These are phyloP conservation scores for Thraustotheca clavata DNA, from an alignment of 352 stramenopile genomes.

Conservation along the genomic window DNA sequence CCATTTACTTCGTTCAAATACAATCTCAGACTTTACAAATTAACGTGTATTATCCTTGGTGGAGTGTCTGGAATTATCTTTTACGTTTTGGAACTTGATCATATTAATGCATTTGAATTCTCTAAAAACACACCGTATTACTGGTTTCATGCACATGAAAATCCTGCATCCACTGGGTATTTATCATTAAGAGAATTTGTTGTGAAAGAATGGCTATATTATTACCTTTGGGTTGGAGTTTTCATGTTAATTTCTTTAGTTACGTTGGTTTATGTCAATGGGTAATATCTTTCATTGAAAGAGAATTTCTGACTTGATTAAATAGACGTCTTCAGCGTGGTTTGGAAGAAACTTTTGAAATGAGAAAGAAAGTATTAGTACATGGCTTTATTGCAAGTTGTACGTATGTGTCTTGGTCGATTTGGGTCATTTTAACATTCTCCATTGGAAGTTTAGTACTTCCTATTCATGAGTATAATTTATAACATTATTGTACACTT, in stretches of 20 bases:
- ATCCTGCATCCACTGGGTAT: slow-evolving; percentile 31
- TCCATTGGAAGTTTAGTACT: slow-evolving; percentile 40
- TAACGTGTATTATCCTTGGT: slow-evolving; percentile 70
- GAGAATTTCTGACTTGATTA: background rate
- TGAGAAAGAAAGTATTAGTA: slow-evolving; percentile 61
- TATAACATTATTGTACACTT: background rate
- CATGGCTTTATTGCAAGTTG: slow-evolving; percentile 72
- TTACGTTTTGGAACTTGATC: slow-evolving; percentile 22
- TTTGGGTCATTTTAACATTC: slow-evolving; percentile 62
- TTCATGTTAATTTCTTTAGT: slow-evolving; percentile 67
- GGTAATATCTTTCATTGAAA: slow-evolving; percentile 12
- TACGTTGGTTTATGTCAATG: slow-evolving; percentile 70
- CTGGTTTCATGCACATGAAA: background rate
- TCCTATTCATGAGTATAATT: background rate
- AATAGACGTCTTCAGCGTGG: slow-evolving; percentile 47
- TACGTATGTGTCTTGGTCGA: slow-evolving; percentile 81
- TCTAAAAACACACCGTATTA: background rate
- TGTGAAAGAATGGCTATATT: slow-evolving; percentile 74
- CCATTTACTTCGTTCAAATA: slow-evolving; percentile 81
- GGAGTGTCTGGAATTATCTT: slow-evolving; percentile 54
- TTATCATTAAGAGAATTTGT: slow-evolving; percentile 73
- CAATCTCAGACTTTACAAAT: slow-evolving; percentile 79
- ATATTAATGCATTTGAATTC: slow-evolving; percentile 28
- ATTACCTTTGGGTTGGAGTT: slow-evolving; percentile 67
- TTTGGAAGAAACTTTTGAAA: slow-evolving; percentile 80